phyloP scores from a whole-genome alignment of 768 basidiomycete genomes.

The Boletus subparvulus region DNA sequence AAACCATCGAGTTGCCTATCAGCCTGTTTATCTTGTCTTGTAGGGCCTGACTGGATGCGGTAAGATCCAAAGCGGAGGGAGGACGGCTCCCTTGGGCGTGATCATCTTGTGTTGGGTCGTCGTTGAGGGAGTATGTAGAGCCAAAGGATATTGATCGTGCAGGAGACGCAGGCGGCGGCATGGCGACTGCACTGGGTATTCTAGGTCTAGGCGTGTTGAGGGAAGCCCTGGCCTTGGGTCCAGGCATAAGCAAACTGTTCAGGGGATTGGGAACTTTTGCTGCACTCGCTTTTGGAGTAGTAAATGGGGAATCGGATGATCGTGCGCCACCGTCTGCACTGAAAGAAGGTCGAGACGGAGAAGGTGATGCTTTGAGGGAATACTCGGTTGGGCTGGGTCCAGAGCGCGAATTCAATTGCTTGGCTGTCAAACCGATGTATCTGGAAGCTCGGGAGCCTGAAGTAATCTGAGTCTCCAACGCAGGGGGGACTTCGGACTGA shows the following conservation, averaged over 20 bases:
- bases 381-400: conserved; percentile 18
- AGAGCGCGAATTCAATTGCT: conserved; percentile 61
- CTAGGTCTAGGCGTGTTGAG: conserved; percentile 59
- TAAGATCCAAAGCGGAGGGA: conserved; percentile 35
- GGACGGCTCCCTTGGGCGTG: conserved; percentile 11
- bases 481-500: conserved; percentile 29
- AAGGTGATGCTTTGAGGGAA: conserved; percentile 32
- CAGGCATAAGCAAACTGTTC: conserved; percentile 17
- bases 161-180: conserved; percentile 81
- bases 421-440: conserved; percentile 82
- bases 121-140: conserved; percentile 40
- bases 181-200: conserved; percentile 69
- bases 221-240: conserved; percentile 34
- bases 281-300: conserved; percentile 61
- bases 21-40: conserved; percentile 52
- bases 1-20: conserved; percentile 31
- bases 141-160: conserved; percentile 33
- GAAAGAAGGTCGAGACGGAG: conserved; percentile 36
- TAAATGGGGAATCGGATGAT: conserved; percentile 52
- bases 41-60: conserved; percentile 39
- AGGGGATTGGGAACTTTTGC: conserved; percentile 22
- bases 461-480: conserved; percentile 52
- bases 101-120: conserved; percentile 23
- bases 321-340: conserved; percentile 42
- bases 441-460: conserved; percentile 83